phyloP scores from a whole-genome alignment of 2,329 filamentous ascomycete species.

The Whalleya microplaca region DNA sequence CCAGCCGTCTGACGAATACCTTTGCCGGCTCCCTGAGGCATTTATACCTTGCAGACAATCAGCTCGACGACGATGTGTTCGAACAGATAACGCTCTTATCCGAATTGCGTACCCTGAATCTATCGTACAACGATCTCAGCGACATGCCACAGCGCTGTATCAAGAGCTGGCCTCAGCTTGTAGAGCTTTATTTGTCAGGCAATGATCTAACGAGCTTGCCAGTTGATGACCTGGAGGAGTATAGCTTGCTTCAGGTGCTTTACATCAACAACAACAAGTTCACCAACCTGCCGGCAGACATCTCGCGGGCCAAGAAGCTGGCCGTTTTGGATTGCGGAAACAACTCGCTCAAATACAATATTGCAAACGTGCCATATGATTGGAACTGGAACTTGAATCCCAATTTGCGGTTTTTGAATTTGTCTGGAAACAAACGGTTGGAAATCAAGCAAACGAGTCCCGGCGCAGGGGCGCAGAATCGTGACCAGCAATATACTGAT shows the following conservation, averaged over 20 bases:
- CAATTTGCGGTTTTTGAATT: conserved; percentile 90
- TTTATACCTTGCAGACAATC: conserved; percentile 89
- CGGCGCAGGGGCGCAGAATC: conserved; percentile 57
- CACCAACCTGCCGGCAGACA: conserved; percentile 91
- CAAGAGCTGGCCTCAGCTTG: conserved; percentile 85
- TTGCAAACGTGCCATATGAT: conserved; percentile 98
- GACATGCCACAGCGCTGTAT: conserved; percentile 90
- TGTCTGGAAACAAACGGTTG: conserved; percentile 94
- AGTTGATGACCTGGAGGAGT: conserved; percentile 91
- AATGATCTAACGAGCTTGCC: conserved; percentile 92
- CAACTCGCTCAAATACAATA: conserved; percentile 97
- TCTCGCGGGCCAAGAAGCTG: conserved; percentile 91
- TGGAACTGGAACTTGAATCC: conserved; percentile 99
- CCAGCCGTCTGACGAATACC: conserved; percentile 77
- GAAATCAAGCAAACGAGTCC: conserved; percentile 79
- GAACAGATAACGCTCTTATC: conserved; percentile 82
- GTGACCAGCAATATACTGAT: conserved; percentile 78
- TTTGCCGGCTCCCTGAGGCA: conserved; percentile 86
- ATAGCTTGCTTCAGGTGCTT: conserved; percentile 82
- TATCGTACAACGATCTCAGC: conserved; percentile 93
- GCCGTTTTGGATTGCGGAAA: conserved; percentile 92
- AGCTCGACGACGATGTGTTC: conserved; percentile 92
- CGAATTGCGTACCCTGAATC: conserved; percentile 85
- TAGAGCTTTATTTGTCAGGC: conserved; percentile 91
- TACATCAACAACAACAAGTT: conserved; percentile 99